These are phyloP conservation scores for Epicoccum sorghinum DNA, from an alignment of 2,329 filamentous ascomycete genomes.

Conservation along the genomic window DNA sequence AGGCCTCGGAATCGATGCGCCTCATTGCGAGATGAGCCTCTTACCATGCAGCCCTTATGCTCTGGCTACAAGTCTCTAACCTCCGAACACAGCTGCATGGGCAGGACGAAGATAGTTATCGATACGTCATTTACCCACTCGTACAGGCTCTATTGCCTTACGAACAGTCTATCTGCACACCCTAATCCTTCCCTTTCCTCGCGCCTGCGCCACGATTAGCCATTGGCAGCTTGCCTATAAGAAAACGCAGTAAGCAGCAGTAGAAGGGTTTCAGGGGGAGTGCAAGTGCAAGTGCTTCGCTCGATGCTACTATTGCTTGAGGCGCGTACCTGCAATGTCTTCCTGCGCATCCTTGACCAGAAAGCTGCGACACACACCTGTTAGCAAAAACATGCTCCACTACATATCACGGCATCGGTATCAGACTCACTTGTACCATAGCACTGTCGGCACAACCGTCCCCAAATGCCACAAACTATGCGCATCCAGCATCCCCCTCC, in stretches of 20 bases:
- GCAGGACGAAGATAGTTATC: too few relatives aligned
- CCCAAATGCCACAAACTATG: slow-evolving; percentile 96
- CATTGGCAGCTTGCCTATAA: slow-evolving; percentile 29
- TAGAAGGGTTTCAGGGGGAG: not conserved
- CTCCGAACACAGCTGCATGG: too few relatives aligned
- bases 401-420: slow-evolving; percentile 11
- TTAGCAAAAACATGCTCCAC: slow-evolving; percentile 11
- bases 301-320: slow-evolving; percentile 64
- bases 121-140: too few relatives aligned
- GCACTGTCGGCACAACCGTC: slow-evolving; percentile 82
- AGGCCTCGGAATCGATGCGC: too few relatives aligned
- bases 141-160: too few relatives aligned
- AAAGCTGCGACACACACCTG: slow-evolving; percentile 64
- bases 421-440: slow-evolving; percentile 89
- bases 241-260: slow-evolving; percentile 27
- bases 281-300: not conserved
- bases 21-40: too few relatives aligned
- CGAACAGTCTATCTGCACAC: too few relatives aligned
- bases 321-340: slow-evolving; percentile 73
- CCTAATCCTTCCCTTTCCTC: slow-evolving; percentile 19
- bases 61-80: too few relatives aligned
- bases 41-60: too few relatives aligned
- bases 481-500: slow-evolving; percentile 82
- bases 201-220: slow-evolving; percentile 25
- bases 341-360: slow-evolving; percentile 84